These are phyloP conservation scores for Candida taoyuanica DNA, from an alignment of 805 yeast species.

Conservation along the genomic window DNA sequence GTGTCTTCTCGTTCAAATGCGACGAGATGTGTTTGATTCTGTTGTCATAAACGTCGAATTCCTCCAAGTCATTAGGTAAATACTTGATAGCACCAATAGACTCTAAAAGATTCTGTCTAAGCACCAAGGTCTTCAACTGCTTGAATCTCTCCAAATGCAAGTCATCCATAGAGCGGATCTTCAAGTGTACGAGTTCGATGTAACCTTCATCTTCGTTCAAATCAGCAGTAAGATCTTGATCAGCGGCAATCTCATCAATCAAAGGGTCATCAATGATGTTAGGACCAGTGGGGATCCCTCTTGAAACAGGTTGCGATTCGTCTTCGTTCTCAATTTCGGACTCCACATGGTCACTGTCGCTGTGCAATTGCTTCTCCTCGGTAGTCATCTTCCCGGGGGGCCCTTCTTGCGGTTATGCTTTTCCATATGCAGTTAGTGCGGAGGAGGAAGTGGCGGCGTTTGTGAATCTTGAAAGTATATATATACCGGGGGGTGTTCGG, in stretches of 20 bases:
- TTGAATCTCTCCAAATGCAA: constrained; percentile 54
- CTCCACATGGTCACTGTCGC: constrained; percentile 24
- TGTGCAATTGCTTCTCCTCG: constrained; percentile 3
- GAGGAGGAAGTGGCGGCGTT: too few relatives aligned
- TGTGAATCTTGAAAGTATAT: too few relatives aligned
- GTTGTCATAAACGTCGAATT: constrained; percentile 88
- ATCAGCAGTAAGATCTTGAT: constrained; percentile 56
- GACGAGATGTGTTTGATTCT: constrained; percentile 81
- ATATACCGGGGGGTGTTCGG: too few relatives aligned
- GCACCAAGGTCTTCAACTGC: constrained; percentile 54
- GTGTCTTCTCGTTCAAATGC: constrained; percentile 53
- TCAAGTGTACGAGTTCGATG: constrained; percentile 66
- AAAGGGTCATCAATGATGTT: constrained; percentile 30
- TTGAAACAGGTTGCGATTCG: constrained; percentile 5
- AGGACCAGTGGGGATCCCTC: constrained; percentile 11
- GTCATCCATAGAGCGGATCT: constrained; percentile 58
- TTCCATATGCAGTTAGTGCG: too few relatives aligned
- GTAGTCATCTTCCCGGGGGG: constrained; percentile 7
- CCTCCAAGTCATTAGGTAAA: constrained; percentile 56
- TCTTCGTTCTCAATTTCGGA: constrained; percentile 19
- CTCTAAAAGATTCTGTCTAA: constrained; percentile 80
- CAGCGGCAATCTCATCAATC: constrained; percentile 59
- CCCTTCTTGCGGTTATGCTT: too few relatives aligned
- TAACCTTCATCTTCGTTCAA: constrained; percentile 50
- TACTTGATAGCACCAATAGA: constrained; percentile 67